Base-by-base conservation (phyloP, 441 rosid species). In the Viola pubescens region DNA sequence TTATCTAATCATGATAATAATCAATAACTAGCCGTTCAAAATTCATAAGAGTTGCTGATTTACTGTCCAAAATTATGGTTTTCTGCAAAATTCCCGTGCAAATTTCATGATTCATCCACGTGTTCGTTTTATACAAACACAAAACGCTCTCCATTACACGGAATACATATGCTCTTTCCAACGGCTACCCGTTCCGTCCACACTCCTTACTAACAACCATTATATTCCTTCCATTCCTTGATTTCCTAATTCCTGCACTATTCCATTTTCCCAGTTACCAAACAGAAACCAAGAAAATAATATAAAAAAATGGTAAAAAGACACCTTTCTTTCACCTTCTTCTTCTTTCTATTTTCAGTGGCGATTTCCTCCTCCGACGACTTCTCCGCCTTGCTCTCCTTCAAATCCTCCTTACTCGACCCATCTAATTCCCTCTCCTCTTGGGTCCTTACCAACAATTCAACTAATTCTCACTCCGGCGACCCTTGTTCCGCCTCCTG, bases 401-500 rank as follows among this genome's bases (percentile, higher is more conserved):
- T 79, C 70, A 75, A 75, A 37, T 37, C 65, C 4, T 73, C 74
- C 4, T 45, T 66, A 37, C 37, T 51, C 8, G 67, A 12, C 50
- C 37, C 72, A 14, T 12, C 66, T 4, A 26, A 37, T 47, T 37
- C 62, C 11, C 71, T 75, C 1, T 61, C 73, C 14, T 61, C 68
- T 38, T 79, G 80, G 80, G 40, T 51, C n/a, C 10, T 46, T 42
- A 66, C 34, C 34, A 26, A 26, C 34, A 26, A 26, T 26, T 26
- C 34, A 26, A 26, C 34, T 0, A 26, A 26, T 26, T 26, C 34
- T 26, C 34, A 58, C 59, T 60, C 80, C 0, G 59, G 61, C 13
- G 16, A 61, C 37, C 76, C 80, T 0, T 75, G 78, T 16, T 14
- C 7, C 26, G 62, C 50, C 37, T 62, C 79, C n/a, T 79, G 81